Evolutionary conservation across 129 eudicot species (phyloP), one percentile per base, ranked within the genome.

Genomic region (Cynara cardunculus): DNA sequence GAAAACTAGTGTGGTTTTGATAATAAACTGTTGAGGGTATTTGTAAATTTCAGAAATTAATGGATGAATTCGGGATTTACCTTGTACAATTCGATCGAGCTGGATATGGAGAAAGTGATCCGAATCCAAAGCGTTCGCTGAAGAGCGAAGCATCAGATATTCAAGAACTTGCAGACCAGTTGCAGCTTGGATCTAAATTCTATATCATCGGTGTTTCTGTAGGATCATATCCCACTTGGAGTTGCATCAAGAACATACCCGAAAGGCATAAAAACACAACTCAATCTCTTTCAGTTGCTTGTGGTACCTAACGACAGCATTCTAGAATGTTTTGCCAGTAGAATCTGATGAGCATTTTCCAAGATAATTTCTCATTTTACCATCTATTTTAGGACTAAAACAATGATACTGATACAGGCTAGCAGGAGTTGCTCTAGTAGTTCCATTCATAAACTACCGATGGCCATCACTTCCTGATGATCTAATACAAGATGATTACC

Each of bases 31-130:
- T 70, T 89, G n/a, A 69, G 80, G 32, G 25, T 73, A 59, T 7
- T 73, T 79, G 39, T 80, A 70, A 27, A 83, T 80, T 83, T 39
- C 89, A 94, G 98, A 90, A 88, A 65, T 73, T 92, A 21, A 77
- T 96, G 88, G 91, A 89, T 79, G 98, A 86, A 80, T 69, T 93
- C 85, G 87, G 92, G 37, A 84, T 96, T 68, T 88, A 89, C 69
- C 74, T 96, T 67, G 75, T 96, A 64, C 76, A 84, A 79, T 96
- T 82, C 39, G 99, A 96, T 84, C 86, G 99, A 85, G 99, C 99
- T 25, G 99, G 99, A 39, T 96, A 96, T 80, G 99, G 99, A 49
- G 99, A 96, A 59, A 96, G 99, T 73, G 99, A 96, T 76, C 98
- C 98, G 3, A 87, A 91, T 79, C 96, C 91, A 21, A 89, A 89